Conservation (phyloP, 2,329 filamentous ascomycete species). For the Fusarium fujikuroi region DNA sequence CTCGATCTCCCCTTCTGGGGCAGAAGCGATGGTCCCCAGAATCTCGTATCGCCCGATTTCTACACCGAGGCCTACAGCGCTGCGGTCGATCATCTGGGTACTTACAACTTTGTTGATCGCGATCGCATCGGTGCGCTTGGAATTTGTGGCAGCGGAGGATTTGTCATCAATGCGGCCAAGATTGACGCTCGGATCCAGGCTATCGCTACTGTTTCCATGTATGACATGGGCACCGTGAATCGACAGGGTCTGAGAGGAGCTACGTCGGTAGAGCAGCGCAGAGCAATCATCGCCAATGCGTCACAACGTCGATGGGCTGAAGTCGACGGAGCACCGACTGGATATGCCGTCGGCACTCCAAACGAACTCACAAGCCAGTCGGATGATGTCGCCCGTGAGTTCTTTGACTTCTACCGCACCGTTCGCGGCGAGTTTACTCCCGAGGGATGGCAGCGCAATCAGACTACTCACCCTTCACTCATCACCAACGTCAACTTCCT, state of each 20-base stretch:
- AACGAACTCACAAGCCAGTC: neutral
- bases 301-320: neutral
- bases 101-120: neutral
- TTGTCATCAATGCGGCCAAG: neutral
- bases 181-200: neutral
- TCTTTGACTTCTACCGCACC: conserved; percentile 2
- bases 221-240: neutral
- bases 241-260: neutral
- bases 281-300: neutral
- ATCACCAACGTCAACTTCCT: neutral
- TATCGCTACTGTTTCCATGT: neutral
- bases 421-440: neutral
- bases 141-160: neutral
- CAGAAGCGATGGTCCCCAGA: neutral
- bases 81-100: neutral
- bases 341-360: fast-evolving
- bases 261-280: neutral
- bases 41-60: neutral
- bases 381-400: neutral
- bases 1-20: neutral
- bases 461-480: neutral
- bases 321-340: neutral
- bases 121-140: neutral
- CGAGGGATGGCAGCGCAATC: neutral
- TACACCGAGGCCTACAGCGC: neutral